Percentiles rank a stretch among this genome's conserved stretches.
phyloP scores from a whole-genome alignment of 2,329 filamentous ascomycete species.

The Arachnomyces sp. region DNA sequence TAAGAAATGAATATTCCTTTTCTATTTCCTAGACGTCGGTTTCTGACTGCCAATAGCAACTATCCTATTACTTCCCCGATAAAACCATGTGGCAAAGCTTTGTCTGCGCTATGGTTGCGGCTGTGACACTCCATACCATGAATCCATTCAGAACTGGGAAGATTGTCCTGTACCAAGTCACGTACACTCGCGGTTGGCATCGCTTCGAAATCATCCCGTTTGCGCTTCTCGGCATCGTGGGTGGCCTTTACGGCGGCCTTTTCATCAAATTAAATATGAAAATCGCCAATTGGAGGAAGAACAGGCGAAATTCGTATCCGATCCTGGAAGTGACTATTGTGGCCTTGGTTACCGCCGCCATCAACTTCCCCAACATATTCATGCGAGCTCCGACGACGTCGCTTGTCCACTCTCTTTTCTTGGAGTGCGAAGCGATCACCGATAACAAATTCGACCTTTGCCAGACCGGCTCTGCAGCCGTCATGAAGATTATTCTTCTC shows the following conservation, averaged over 20 bases:
- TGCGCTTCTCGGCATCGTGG: slow-evolving; percentile 73
- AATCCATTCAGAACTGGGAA: slow-evolving; percentile 95
- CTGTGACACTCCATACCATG: slow-evolving; percentile 81
- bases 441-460: slow-evolving; percentile 89
- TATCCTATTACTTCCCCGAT: slow-evolving; percentile 96
- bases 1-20: slow-evolving; percentile 27
- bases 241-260: slow-evolving; percentile 86
- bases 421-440: slow-evolving; percentile 72
- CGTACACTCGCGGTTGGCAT: slow-evolving; percentile 86
- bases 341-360: slow-evolving; percentile 70
- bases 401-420: slow-evolving; percentile 83
- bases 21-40: slow-evolving; percentile 3
- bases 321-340: slow-evolving; percentile 72
- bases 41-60: slow-evolving; percentile 49
- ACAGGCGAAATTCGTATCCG: slow-evolving; percentile 60
- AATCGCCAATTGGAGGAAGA: slow-evolving; percentile 71
- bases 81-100: slow-evolving; percentile 99
- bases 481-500: slow-evolving; percentile 72
- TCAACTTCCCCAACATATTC: slow-evolving; percentile 94
- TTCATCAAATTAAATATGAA: slow-evolving; percentile 94
- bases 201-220: slow-evolving; percentile 90
- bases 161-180: slow-evolving; percentile 91
- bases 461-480: slow-evolving; percentile 73
- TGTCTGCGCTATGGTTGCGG: slow-evolving; percentile 97
- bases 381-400: slow-evolving; percentile 90